Conservation (phyloP, 225 moss, liverwort and hornwort genomes). For the Climacium dendroides region DNA sequence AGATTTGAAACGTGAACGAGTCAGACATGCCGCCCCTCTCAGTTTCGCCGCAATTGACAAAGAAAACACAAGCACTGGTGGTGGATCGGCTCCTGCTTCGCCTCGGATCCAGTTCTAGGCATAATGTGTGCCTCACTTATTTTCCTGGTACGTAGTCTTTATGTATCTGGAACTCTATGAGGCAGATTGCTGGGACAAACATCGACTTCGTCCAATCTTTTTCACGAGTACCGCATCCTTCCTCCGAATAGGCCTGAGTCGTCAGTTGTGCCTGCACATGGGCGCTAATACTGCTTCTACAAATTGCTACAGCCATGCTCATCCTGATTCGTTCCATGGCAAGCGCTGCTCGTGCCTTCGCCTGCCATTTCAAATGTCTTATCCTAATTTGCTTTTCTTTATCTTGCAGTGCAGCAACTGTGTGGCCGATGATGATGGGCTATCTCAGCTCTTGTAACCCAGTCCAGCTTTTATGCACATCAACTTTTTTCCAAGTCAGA, state of each 20-base stretch:
- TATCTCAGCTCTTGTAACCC: not conserved
- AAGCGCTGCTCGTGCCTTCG: not conserved
- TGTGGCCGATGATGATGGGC: conserved; percentile 2
- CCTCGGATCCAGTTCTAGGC: conserved; percentile 20
- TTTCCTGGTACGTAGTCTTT: not conserved
- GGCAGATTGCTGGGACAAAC: not conserved
- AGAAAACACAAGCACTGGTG: conserved; percentile 63
- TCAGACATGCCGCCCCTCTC: conserved; percentile 32
- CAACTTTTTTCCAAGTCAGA: not conserved
- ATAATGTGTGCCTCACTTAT: not conserved
- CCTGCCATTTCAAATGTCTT: not conserved
- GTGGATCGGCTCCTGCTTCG: conserved; percentile 48
- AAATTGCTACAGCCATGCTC: not conserved
- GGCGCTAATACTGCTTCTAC: not conserved
- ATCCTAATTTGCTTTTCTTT: not conserved
- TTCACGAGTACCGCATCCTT: not conserved
- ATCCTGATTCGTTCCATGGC: not conserved
- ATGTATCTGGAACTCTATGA: not conserved
- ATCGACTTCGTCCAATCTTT: not conserved
- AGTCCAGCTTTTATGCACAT: not conserved
- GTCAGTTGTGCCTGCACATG: not conserved
- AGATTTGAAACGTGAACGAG: conserved; percentile 35
- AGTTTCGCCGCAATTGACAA: conserved; percentile 51
- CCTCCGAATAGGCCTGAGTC: not conserved
- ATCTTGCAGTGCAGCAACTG: conserved; percentile 1